Evolutionary conservation across 441 rosid species (phyloP).

Genomic region (Dalechampia spathulata): DNA sequence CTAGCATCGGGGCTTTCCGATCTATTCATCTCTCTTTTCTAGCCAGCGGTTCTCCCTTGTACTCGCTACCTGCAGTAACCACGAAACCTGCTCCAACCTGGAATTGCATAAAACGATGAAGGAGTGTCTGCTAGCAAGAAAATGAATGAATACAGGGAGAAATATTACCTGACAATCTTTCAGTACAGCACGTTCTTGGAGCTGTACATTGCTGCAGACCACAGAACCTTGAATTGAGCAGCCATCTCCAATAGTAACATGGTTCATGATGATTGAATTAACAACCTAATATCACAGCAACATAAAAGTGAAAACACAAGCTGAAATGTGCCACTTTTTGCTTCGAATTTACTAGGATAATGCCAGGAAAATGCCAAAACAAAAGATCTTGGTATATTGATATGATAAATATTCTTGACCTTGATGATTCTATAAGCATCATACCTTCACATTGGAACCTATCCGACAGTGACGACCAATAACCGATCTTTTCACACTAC

Average conservation of each 20-base stretch:
- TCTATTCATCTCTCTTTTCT: constrained; percentile 47
- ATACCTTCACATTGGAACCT: constrained; percentile 95
- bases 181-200: constrained; percentile 73
- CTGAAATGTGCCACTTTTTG: background rate
- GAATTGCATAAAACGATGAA: constrained; percentile 4
- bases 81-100: constrained; percentile 88
- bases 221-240: constrained; percentile 91
- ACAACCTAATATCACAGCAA: constrained; percentile 45
- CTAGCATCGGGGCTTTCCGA: background rate
- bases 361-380: background rate
- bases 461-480: constrained; percentile 93
- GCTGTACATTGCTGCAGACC: constrained; percentile 82
- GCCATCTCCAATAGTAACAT: constrained; percentile 80
- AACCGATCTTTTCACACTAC: constrained; percentile 91
- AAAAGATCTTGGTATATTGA: background rate
- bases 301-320: background rate
- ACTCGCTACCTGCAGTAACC: constrained; percentile 58
- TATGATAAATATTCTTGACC: background rate
- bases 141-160: background rate
- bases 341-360: background rate
- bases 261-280: constrained; percentile 85
- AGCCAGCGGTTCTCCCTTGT: constrained; percentile 79
- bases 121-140: background rate
- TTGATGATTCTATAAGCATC: background rate
- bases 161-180: constrained; percentile 81